Percentiles rank a stretch among this genome's conserved stretches.
phyloP scores from a whole-genome alignment of 345 rosid species.

The Raphanus raphanistrum region DNA sequence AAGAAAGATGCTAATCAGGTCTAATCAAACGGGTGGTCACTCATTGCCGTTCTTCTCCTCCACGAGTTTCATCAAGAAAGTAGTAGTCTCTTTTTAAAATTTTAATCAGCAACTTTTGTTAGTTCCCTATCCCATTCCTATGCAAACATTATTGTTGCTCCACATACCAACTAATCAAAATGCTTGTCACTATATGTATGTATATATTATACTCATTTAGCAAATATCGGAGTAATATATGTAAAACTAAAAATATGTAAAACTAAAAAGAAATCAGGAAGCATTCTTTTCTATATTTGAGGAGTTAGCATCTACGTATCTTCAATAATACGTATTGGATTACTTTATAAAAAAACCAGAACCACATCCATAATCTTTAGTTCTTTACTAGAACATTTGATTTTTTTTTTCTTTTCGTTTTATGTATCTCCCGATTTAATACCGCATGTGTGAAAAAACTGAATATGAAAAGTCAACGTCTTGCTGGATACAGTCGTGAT shows the following conservation, averaged over 20 bases:
- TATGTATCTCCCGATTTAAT: slow-evolving; percentile 5
- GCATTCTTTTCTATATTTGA: slow-evolving; percentile 2
- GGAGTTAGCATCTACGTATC: slow-evolving; percentile 12
- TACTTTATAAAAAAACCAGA: not conserved
- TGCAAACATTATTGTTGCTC: slow-evolving; percentile 34
- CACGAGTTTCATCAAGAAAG: slow-evolving; percentile 26
- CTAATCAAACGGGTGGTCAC: slow-evolving; percentile 32
- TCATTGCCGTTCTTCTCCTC: slow-evolving; percentile 22
- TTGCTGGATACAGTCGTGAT: slow-evolving; percentile 39
- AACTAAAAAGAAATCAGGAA: not conserved
- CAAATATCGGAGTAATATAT: not conserved
- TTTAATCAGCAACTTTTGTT: slow-evolving; percentile 23
- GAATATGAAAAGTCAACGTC: slow-evolving; percentile 36
- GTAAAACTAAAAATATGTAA: not conserved
- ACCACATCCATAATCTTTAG: not conserved
- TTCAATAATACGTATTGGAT: not conserved
- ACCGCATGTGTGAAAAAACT: slow-evolving; percentile 31
- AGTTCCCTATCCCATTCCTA: slow-evolving; percentile 25
- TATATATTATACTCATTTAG: not conserved
- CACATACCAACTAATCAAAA: slow-evolving; percentile 28
- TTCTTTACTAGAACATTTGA: not conserved
- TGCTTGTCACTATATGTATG: slow-evolving; percentile 4
- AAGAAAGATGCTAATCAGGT: slow-evolving; percentile 36
- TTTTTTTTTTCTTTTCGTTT: not conserved
- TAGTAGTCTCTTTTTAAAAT: not conserved